Evolutionary conservation across 2,329 filamentous ascomycete genomes (phyloP).

Genomic region (Cladosporium sp.): DNA sequence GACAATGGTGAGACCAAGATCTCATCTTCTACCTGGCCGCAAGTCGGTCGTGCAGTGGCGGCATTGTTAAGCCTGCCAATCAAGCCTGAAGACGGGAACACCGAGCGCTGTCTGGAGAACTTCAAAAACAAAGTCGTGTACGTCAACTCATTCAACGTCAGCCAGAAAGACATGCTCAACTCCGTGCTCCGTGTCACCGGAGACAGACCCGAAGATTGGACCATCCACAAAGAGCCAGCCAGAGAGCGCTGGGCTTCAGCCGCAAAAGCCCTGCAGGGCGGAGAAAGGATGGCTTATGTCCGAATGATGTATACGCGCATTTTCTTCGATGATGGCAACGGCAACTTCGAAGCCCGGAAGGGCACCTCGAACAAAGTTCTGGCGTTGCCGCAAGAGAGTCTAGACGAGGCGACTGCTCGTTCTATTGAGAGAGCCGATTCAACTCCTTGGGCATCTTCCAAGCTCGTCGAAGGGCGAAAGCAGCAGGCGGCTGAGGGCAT

Average conservation of each 20-base stretch:
- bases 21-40: constrained; percentile 60
- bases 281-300: constrained; percentile 47
- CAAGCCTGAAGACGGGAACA: constrained; percentile 42
- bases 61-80: constrained; percentile 38
- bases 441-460: neutral
- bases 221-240: constrained; percentile 50
- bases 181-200: constrained; percentile 60
- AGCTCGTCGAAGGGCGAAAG: constrained; percentile 5
- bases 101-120: constrained; percentile 41
- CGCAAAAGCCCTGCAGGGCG: constrained; percentile 45
- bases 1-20: constrained; percentile 60
- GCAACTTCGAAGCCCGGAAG: constrained; percentile 40
- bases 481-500: neutral
- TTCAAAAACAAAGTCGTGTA: constrained; percentile 54
- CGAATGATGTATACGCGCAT: constrained; percentile 57
- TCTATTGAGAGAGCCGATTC: constrained; percentile 42
- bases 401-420: constrained; percentile 57
- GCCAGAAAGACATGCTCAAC: constrained; percentile 65
- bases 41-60: constrained; percentile 57
- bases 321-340: constrained; percentile 46
- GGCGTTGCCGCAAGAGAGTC: constrained; percentile 58
- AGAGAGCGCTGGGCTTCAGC: constrained; percentile 53
- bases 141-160: constrained; percentile 58
- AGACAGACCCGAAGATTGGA: constrained; percentile 62
- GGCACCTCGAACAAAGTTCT: constrained; percentile 54